These are phyloP conservation scores for Schoenoplectus tabernaemontani DNA, from an alignment of 202 grass and related monocot genomes.

Conservation along the genomic window DNA sequence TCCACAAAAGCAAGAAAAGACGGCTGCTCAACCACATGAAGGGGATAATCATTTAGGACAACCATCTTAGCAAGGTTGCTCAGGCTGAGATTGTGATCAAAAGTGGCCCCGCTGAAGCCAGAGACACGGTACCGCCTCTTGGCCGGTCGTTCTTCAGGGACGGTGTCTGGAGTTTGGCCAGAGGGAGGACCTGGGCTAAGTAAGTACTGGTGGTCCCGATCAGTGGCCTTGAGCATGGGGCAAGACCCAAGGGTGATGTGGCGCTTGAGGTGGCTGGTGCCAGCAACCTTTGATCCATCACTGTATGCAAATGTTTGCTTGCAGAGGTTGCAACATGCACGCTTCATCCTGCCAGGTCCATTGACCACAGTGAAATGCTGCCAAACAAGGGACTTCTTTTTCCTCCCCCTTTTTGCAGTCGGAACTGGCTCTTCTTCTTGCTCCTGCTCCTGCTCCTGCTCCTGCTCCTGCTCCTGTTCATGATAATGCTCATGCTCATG, in stretches of 20 bases:
- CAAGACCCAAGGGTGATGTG: constrained; percentile 54
- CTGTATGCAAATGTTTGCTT: constrained; percentile 65
- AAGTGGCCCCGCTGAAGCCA: constrained; percentile 33
- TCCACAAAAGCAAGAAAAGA: constrained; percentile 34
- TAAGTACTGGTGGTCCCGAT: constrained; percentile 24
- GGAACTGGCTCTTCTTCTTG: constrained; percentile 7
- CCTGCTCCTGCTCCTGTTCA: background rate
- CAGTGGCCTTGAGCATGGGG: constrained; percentile 39
- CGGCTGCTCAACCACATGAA: constrained; percentile 42
- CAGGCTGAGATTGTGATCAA: constrained; percentile 33
- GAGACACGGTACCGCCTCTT: constrained; percentile 41
- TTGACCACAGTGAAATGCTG: constrained; percentile 59
- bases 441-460: background rate
- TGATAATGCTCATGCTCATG: background rate
- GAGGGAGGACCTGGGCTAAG: constrained; percentile 7
- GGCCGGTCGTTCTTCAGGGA: constrained; percentile 22
- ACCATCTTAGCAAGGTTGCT: constrained; percentile 41
- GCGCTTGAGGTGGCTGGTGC: constrained; percentile 74
- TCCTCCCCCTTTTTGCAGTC: constrained; percentile 28
- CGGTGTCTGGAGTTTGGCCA: constrained; percentile 17
- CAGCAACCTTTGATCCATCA: constrained; percentile 48
- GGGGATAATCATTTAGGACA: constrained; percentile 47
- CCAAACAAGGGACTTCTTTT: constrained; percentile 63
- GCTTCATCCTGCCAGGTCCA: constrained; percentile 31
- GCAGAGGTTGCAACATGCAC: constrained; percentile 69